A percentile compares a stretch with the other conserved stretches of the same genome.
phyloP scores from a whole-genome alignment of 345 rosid species.

The Populus davidiana region DNA sequence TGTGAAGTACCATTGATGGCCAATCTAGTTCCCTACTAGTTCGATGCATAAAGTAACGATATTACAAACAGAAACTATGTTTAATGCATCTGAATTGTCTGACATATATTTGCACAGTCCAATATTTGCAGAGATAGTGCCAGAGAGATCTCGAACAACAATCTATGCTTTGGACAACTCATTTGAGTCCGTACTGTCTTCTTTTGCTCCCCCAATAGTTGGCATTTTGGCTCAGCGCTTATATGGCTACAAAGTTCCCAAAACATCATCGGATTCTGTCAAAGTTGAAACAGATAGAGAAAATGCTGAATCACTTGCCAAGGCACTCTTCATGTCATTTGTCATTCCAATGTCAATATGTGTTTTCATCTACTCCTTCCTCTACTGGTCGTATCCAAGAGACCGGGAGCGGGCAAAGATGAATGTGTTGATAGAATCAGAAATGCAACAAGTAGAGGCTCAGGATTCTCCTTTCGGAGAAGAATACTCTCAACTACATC shows the following conservation, averaged over 20 bases:
- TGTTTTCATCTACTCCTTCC: conserved; percentile 23
- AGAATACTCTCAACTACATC: conserved; percentile 16
- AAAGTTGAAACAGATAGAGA: conserved; percentile 18
- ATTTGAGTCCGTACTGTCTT: conserved; percentile 20
- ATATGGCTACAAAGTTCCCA: conserved; percentile 21
- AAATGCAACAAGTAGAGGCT: conserved; percentile 17
- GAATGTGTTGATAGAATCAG: conserved; percentile 14
- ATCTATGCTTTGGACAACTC: conserved; percentile 26
- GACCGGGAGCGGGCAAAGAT: conserved; percentile 23
- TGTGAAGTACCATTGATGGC: no score
- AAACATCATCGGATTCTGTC: background rate
- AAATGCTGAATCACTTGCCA: conserved; percentile 28
- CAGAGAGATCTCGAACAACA: conserved; percentile 23
- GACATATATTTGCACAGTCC: conserved; percentile 6
- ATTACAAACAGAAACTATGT: no score
- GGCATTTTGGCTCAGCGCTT: conserved; percentile 25
- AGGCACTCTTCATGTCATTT: conserved; percentile 17
- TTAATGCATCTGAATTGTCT: background rate
- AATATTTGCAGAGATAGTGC: conserved; percentile 29
- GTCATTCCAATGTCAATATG: conserved; percentile 18
- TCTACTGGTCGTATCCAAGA: conserved; percentile 14
- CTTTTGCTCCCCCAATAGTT: conserved; percentile 26
- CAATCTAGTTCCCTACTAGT: no score
- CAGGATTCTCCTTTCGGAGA: conserved; percentile 7
- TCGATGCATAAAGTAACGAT: no score